Conservation (phyloP, 164 flowering plant species). For the Cinnamomum chago region DNA sequence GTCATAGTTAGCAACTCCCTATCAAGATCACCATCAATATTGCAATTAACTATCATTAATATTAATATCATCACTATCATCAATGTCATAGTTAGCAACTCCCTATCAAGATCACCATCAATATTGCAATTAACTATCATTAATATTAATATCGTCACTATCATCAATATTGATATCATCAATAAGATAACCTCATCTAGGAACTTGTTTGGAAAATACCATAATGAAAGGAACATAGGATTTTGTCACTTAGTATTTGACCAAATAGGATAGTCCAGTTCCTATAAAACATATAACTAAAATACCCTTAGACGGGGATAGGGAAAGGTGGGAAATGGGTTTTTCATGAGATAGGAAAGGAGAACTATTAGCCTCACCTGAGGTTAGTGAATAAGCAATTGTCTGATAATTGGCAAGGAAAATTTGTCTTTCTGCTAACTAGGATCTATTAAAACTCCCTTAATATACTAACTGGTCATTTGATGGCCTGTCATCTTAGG, state of each 20-base stretch:
- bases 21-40: too few species aligned
- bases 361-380: conserved; percentile 1
- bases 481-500: too few species aligned
- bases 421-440: not conserved
- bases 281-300: conserved; percentile 1
- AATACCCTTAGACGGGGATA: not conserved
- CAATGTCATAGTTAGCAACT: too few species aligned
- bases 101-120: too few species aligned
- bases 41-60: too few species aligned
- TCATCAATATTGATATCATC: too few species aligned
- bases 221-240: not conserved
- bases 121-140: too few species aligned
- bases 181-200: not conserved
- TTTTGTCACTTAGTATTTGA: conserved; percentile 3
- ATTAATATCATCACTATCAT: too few species aligned
- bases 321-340: not conserved
- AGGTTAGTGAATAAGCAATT: conserved; percentile 1
- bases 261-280: not conserved
- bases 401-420: conserved; percentile 3
- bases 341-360: not conserved
- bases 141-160: too few species aligned
- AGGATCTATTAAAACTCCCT: too few species aligned
- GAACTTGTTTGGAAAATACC: not conserved
- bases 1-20: too few species aligned
- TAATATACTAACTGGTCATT: too few species aligned